Evolutionary conservation across 139 green algal species (phyloP), one percentile per base, ranked within the genome.

Genomic region (Limnomonas spitsbergensis): DNA sequence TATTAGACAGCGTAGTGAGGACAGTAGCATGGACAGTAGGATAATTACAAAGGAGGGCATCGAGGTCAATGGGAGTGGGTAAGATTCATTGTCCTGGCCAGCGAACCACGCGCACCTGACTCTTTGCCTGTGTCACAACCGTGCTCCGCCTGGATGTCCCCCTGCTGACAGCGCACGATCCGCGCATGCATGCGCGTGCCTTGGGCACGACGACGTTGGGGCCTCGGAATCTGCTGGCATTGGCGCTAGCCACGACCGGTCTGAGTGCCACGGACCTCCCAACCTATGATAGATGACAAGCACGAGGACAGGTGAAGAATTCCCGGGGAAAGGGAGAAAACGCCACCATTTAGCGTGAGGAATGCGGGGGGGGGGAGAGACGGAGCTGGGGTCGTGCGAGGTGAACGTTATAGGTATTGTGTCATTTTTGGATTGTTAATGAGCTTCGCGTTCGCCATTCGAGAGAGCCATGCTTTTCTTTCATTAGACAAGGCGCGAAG

Each of bases 101-200:
- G 26, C 24, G 70, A n/a, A n/a, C n/a, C n/a, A 24, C 14, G 24
- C 29, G 32, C 0, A 68, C 42, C 20, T 77, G 38, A 70, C 73
- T 78, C 85, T 86, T 85, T 38, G 86, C 86, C 86, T 90, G 67
- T 66, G 83, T 84, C 39, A 77, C 34, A 26, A 90, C 86, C 35
- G 83, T 81, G n/a, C 71, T 78, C 32, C 83, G 61, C 27, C 83
- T 56, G 3, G 83, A 87, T 67, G 70, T 40, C 40, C 56, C 71
- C 37, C 80, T 72, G 47, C 56, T 52, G 39, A n/a, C n/a, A n/a
- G n/a, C n/a, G n/a, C n/a, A n/a, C n/a, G n/a, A n/a, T n/a, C n/a
- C 73, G 40, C 34, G 69, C 66, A 35, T 75, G 35, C 35, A 71
- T 42, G 73, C 76, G 78, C 74, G 56, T 78, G 14, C 34, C 32